Evolutionary conservation across 1,284 basidiomycete genomes (phyloP), one percentile per base, ranked within the genome.

Genomic region (Mycena citricolor): DNA sequence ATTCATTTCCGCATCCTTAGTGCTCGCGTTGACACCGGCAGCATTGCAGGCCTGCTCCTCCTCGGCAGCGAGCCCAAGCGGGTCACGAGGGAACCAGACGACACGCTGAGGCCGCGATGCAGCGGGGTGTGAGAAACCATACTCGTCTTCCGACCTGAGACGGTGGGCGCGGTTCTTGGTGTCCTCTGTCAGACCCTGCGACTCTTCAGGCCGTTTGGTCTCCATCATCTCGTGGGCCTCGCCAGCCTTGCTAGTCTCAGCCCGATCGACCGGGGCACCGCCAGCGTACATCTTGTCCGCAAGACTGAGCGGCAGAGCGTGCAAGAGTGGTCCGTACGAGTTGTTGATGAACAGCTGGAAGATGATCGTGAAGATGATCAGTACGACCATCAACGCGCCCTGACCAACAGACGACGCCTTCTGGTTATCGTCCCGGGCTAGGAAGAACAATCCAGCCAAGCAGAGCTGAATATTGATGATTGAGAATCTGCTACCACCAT

Each of bases 391-490:
- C 48, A 97, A 66, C 21, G 76, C 83, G 16, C 84, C 91, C 63
- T 94, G 78, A 0, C 86, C 74, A 0, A 90, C 51, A 0, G 88
- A 79, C 14, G 74, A 76, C 0, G 80, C 65, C 0, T 81, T 68
- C 0, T 63, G 44, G 17, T 79, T 65, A 13, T 66, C 56, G 52
- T 90, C 66, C 36, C 70, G 71, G 0, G 84, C 80, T 4, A 97
- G 73, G 83, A 97, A 95, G 77, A 97, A 97, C 54, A 97, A 67
- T 2, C 88, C 88, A 22, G 78, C 76, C 14, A 97, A 70, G 62
- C 90, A 94, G 39, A 95, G 61, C 54, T 67, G 55, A n/a, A 5
- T 12, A 8, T 20, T 4, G 14, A 35, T 32, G 17, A 30, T 23
- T n/a, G n/a, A 32, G 35, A 12, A 17, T 3, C 17, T 24, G 14